Evolutionary conservation across 305 asterid genomes (phyloP).

Genomic region (Lippia alba): DNA sequence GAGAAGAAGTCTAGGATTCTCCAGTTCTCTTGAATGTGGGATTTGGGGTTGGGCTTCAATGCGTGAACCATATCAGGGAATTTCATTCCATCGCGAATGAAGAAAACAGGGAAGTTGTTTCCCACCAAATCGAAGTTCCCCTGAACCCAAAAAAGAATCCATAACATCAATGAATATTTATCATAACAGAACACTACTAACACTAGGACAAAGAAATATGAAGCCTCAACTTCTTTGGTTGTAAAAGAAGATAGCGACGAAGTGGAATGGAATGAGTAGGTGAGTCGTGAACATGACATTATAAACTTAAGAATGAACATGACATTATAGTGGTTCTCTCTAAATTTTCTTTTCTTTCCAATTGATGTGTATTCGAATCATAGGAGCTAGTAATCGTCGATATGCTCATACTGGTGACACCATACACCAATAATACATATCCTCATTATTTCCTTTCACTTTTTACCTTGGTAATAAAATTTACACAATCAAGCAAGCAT

Average conservation of each 20-base stretch:
- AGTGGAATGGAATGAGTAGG: no score
- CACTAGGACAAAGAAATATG: no score
- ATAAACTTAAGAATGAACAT: no score
- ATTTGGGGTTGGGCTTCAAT: slow-evolving; percentile 71
- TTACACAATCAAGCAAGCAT: background rate
- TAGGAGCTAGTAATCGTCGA: no score
- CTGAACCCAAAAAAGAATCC: slow-evolving; percentile 37
- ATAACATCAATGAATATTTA: background rate
- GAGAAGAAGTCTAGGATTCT: slow-evolving; percentile 71
- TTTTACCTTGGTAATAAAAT: background rate
- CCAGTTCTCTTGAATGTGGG: slow-evolving; percentile 81
- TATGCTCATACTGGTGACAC: no score
- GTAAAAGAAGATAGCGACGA: no score
- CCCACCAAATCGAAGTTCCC: slow-evolving; percentile 79
- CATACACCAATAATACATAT: background rate
- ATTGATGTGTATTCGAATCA: no score
- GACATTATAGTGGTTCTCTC: background rate
- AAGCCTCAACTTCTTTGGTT: no score
- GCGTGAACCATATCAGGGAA: slow-evolving; percentile 74
- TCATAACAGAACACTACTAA: no score
- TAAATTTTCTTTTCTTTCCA: no score
- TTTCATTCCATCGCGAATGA: slow-evolving; percentile 71
- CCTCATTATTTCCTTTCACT: no score
- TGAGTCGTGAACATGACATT: no score
- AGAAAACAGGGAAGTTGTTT: slow-evolving; percentile 73